A percentile compares a stretch with the other conserved stretches of the same genome.
These are phyloP conservation scores for Mucor mucedo DNA, from an alignment of 371 early-diverging fungal genomes.

Conservation along the genomic window DNA sequence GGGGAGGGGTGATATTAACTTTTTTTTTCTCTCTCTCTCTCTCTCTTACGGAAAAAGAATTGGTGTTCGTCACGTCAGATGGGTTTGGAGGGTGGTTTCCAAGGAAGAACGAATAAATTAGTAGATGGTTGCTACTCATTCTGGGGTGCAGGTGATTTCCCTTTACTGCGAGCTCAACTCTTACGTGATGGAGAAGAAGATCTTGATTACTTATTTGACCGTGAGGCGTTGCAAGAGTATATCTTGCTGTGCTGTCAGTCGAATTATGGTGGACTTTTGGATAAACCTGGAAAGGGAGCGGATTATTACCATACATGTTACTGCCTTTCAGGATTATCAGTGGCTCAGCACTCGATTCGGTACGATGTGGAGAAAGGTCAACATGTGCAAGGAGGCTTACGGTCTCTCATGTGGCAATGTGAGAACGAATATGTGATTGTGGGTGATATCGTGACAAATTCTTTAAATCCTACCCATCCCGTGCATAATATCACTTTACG, in stretches of 20 bases:
- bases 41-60: slow-evolving; percentile 2
- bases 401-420: slow-evolving; percentile 45
- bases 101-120: slow-evolving; percentile 95
- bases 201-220: slow-evolving; percentile 55
- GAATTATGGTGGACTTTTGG: slow-evolving; percentile 82
- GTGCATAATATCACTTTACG: slow-evolving; percentile 58
- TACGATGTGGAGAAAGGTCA: slow-evolving; percentile 22
- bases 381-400: slow-evolving; percentile 28
- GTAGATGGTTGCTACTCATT: slow-evolving; percentile 98
- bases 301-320: slow-evolving; percentile 98
- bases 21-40: too few relatives aligned
- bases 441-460: slow-evolving; percentile 58
- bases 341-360: slow-evolving; percentile 56
- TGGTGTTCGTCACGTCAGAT: slow-evolving; percentile 89
- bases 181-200: background rate
- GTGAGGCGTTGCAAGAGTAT: slow-evolving; percentile 87
- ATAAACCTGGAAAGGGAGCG: slow-evolving; percentile 85
- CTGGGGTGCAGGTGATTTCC: slow-evolving; percentile 93
- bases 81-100: slow-evolving; percentile 93
- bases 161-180: slow-evolving; percentile 64
- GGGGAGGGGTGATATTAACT: too few relatives aligned
- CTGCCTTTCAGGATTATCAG: slow-evolving; percentile 85
- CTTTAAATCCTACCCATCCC: slow-evolving; percentile 64
- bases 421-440: slow-evolving; percentile 51
- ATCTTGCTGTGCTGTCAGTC: slow-evolving; percentile 87